Conservation (phyloP, 257 asterid genomes). For the Capsicum rhomboideum region DNA sequence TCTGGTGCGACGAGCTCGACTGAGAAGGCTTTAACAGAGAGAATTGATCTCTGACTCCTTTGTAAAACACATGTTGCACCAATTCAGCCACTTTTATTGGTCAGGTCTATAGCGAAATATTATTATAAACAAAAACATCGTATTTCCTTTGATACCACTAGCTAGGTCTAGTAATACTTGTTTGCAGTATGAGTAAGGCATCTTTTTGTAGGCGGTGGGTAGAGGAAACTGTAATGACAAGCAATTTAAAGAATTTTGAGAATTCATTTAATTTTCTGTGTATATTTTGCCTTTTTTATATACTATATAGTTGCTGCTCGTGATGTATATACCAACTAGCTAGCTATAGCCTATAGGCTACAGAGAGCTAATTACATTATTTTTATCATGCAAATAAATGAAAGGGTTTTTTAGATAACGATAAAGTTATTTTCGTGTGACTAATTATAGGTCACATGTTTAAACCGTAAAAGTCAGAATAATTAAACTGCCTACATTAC, state of each 20-base stretch:
- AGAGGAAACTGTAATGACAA: not conserved
- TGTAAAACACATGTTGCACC: too few relatives aligned
- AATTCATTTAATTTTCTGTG: not conserved
- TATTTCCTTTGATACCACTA: not conserved
- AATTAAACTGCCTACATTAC: too few relatives aligned
- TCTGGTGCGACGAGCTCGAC: too few relatives aligned
- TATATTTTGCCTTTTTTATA: not conserved
- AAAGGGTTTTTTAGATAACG: too few relatives aligned
- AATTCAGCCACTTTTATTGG: too few relatives aligned
- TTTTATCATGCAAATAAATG: too few relatives aligned
- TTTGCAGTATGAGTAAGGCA: not conserved
- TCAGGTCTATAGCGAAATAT: too few relatives aligned
- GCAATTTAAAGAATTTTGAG: not conserved
- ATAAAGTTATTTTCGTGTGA: not conserved
- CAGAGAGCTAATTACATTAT: not conserved
- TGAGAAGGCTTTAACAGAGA: too few relatives aligned
- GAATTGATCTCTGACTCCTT: too few relatives aligned
- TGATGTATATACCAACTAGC: not conserved
- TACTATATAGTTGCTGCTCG: not conserved
- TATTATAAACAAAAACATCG: not conserved
- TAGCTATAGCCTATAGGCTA: not conserved
- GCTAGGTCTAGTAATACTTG: not conserved
- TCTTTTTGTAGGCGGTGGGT: slow-evolving; percentile 1
- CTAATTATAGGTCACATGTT: not conserved
- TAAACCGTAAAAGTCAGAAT: too few relatives aligned